Conservation (phyloP, 495 filamentous ascomycete species). For the Penicillium pancosmium region DNA sequence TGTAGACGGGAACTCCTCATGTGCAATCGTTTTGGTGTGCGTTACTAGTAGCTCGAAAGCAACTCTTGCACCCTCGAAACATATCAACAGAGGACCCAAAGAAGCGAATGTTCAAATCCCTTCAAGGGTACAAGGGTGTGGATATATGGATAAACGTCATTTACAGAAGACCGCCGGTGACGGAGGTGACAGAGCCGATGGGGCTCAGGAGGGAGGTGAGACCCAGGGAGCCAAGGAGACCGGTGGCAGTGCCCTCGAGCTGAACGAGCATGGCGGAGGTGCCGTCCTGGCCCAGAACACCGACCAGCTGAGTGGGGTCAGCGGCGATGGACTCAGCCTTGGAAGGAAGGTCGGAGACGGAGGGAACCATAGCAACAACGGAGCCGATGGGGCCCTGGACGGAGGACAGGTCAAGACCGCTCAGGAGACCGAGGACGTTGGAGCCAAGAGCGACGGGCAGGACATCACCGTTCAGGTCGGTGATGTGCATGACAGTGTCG, state of each 20-base stretch:
- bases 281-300: constrained; percentile 21
- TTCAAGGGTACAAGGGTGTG: constrained; percentile 17
- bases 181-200: constrained; percentile 25
- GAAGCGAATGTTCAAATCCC: constrained; percentile 26
- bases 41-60: constrained; percentile 11
- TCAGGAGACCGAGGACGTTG: constrained; percentile 17
- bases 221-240: constrained; percentile 27
- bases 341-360: constrained; percentile 11
- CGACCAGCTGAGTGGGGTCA: constrained; percentile 23
- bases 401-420: constrained; percentile 20
- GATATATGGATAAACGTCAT: constrained; percentile 6
- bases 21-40: constrained; percentile 24
- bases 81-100: constrained; percentile 21
- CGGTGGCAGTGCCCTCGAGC: constrained; percentile 20
- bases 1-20: constrained; percentile 24
- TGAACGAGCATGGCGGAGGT: constrained; percentile 27
- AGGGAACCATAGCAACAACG: constrained; percentile 16
- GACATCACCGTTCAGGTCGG: constrained; percentile 17
- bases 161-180: constrained; percentile 23
- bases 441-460: constrained; percentile 21
- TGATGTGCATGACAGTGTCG: constrained; percentile 20
- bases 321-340: constrained; percentile 17
- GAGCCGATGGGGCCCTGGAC: constrained; percentile 23
- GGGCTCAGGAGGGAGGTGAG: constrained; percentile 19
- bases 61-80: constrained; percentile 13